These are phyloP conservation scores for Cladosporium halotolerans DNA, from an alignment of 2,329 filamentous ascomycete species.

Conservation along the genomic window DNA sequence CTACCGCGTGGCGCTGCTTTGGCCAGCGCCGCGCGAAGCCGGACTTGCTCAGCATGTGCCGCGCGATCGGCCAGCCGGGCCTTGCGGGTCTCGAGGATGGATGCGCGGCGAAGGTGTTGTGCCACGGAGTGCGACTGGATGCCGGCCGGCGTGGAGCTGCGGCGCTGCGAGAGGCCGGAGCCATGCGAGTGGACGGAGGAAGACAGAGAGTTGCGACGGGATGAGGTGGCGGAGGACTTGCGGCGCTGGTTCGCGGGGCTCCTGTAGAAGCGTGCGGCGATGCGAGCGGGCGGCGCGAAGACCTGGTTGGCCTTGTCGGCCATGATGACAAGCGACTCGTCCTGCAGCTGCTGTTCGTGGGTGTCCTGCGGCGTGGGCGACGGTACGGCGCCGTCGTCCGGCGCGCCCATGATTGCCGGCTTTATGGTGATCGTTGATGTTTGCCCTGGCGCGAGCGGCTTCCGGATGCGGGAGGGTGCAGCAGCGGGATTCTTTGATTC, in stretches of 20 bases:
- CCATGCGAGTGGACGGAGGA: constrained; percentile 68
- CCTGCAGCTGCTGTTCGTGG: constrained; percentile 4
- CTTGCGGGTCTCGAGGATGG: constrained; percentile 74
- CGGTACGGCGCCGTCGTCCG: background rate
- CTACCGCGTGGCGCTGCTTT: constrained; percentile 59
- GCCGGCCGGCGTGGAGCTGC: constrained; percentile 30
- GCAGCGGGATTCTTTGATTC: no score
- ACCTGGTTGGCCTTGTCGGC: constrained; percentile 20
- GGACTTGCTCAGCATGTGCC: constrained; percentile 76
- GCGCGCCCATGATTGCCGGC: constrained; percentile 2
- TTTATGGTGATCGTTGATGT: background rate
- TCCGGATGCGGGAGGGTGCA: constrained; percentile 1
- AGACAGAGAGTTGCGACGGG: constrained; percentile 72
- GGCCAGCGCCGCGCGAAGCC: constrained; percentile 65
- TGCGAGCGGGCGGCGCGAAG: constrained; percentile 65
- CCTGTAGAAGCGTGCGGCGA: constrained; percentile 71
- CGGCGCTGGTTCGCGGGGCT: constrained; percentile 54
- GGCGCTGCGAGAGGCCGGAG: constrained; percentile 52
- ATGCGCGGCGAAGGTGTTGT: constrained; percentile 71
- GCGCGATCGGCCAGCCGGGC: constrained; percentile 73
- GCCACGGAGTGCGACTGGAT: constrained; percentile 70
- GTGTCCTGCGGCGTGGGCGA: background rate
- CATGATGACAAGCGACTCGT: constrained; percentile 11
- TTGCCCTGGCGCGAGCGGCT: background rate
- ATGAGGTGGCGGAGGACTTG: constrained; percentile 70